Base-by-base conservation (phyloP, 106 monocot genomes). In the Allium fistulosum region DNA sequence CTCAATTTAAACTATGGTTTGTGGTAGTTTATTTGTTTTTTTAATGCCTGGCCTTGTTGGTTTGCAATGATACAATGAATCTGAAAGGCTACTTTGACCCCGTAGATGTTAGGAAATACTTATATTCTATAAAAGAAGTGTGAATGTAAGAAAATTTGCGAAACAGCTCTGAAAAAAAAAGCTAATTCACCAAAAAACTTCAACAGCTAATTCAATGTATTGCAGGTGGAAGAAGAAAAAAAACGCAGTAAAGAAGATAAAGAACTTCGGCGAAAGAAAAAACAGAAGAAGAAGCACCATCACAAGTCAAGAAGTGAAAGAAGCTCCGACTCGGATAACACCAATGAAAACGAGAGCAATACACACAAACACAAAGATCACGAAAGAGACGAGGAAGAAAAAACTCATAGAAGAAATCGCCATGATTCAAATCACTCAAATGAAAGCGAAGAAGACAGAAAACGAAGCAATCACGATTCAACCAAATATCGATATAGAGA, bases 191-290 rank as follows among this genome's bases (percentile, higher is more conserved):
- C 37, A 1, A 4, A 37, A 0, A 37, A 37, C 4, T 2, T 37
- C 37, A 37, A 37, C 37, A 37, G 37, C 37, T 37, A 37, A 37
- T 37, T 37, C 4, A 5, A 37, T 2, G 37, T 37, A 37, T 5
- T 37, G 37, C 37, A 37, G 37, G 97, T 97, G 95, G 86, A 72
- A 46, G 88, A 96, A 58, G 77, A 79, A 71, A 86, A 86, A 77
- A 86, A 91, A 60, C 80, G 80, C 17, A 59, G n/a, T 37, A 85
- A 85, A 57, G 73, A 81, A 62, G 77, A 72, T 16, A 85, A 80
- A 37, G 83, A 74, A 4, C 78, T 79, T 53, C 45, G 26, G 66
- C 74, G 83, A 49, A 84, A 82, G 70, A 88, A 84, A 73, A 79
- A 69, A 62, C 77, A 84, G 11, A 85, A 84, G 59, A 82, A 72